phyloP scores from a whole-genome alignment of 1,284 basidiomycete genomes.

The Tilletia caries region DNA sequence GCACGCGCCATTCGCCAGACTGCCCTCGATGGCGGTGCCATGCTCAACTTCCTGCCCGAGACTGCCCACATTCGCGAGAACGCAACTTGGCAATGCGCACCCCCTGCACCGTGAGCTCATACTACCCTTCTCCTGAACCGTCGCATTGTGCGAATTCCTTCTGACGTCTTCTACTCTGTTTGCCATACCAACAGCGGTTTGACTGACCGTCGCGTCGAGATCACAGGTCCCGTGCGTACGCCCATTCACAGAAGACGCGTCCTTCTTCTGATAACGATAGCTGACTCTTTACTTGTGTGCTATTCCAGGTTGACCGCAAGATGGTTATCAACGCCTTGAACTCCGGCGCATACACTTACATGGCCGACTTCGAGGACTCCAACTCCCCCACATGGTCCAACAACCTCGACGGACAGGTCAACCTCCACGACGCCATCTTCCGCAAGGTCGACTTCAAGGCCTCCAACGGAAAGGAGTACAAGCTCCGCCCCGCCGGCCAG shows the following conservation, averaged over 20 bases:
- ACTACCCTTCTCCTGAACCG: no score
- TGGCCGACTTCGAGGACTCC: conserved; percentile 63
- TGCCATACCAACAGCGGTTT: conserved; percentile 28
- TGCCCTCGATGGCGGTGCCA: conserved; percentile 56
- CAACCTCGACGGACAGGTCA: conserved; percentile 88
- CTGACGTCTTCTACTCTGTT: no score
- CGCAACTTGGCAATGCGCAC: conserved; percentile 83
- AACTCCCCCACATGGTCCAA: conserved; percentile 91
- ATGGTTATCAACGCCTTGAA: conserved; percentile 90
- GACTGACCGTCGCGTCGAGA: conserved; percentile 70
- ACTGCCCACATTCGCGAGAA: conserved; percentile 84
- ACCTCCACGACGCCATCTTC: conserved; percentile 80
- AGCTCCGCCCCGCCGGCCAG: conserved; percentile 79
- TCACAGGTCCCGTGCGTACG: conserved; percentile 79
- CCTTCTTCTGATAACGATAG: neutral
- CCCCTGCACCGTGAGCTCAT: conserved; percentile 59
- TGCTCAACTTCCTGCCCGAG: conserved; percentile 83
- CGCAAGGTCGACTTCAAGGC: conserved; percentile 87
- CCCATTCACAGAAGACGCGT: neutral
- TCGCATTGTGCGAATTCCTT: no score
- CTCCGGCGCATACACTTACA: conserved; percentile 62
- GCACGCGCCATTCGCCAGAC: conserved; percentile 59
- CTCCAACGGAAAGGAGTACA: conserved; percentile 79
- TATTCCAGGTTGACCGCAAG: conserved; percentile 5
- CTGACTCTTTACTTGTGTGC: neutral